Base-by-base conservation (phyloP, 345 rosid genomes). In the Dipteronia sinensis region DNA sequence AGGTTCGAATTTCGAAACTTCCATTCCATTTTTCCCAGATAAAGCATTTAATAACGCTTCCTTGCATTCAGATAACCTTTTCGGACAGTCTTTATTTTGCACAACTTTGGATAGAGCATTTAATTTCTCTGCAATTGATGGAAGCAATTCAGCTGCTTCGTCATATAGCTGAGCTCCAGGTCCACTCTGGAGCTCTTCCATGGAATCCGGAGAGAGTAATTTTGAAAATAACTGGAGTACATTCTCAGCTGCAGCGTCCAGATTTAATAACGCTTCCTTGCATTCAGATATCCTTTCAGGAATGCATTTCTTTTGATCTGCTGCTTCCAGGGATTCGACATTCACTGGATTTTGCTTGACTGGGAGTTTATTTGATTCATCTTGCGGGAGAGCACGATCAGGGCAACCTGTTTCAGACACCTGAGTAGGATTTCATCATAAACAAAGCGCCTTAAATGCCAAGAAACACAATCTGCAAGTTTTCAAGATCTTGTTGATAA, bases 131-230 rank as follows among this genome's bases (percentile, higher is more conserved):
- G 85, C 74, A 70, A 92, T 76, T 40, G 87, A 68, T 76, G 94
- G 90, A 53, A 94, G 84, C 76, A 86, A 31, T 40, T 80, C 62
- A 19, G 86, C 86, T 76, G 89, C 90, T 73, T 88, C 87, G 12
- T 80, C 71, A 27, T 76, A 75, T 49, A 92, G 81, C 59, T 83
- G 72, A 61, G 83, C 81, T 83, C 77, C 80, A 15, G 77, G 65
- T 69, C 82, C 85, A 46, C 42, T 78, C 59, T 84, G 78, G 77
- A 62, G 12, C 79, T 82, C 90, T 75, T 85, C 89, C 53, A 74
- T 55, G 1, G 90, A 81, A 76, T 46, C 71, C 73, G 22, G 68
- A 19, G 79, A 53, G 53, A 67, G 82, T 73, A 89, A 63, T 72
- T 89, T 81, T 17, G 88, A 69, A 76, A 89, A 83, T 69, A 87